A percentile compares a stretch with the other conserved stretches of the same genome.
These are phyloP conservation scores for Tardiomyces blankii DNA, from an alignment of 1,139 yeast genomes.

Conservation along the genomic window DNA sequence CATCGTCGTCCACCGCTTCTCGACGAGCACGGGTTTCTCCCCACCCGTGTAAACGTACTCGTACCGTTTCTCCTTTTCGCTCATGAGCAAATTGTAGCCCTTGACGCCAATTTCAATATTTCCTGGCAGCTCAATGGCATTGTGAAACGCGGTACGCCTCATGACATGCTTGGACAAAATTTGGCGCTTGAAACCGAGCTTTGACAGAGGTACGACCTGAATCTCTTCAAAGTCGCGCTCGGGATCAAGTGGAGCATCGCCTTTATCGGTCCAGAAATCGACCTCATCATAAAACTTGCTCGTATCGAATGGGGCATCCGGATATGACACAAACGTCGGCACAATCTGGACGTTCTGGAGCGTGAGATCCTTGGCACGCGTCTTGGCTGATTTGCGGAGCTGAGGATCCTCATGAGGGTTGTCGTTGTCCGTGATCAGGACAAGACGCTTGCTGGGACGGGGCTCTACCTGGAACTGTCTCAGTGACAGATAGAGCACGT, in stretches of 20 bases:
- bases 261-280: slow-evolving; percentile 1
- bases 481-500: slow-evolving; percentile 19
- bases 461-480: slow-evolving; percentile 13
- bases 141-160: slow-evolving; percentile 50
- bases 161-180: slow-evolving; percentile 50
- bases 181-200: slow-evolving; percentile 34
- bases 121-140: slow-evolving; percentile 43
- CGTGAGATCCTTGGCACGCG: slow-evolving; percentile 43
- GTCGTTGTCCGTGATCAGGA: slow-evolving; percentile 53
- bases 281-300: slow-evolving; percentile 44
- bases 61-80: slow-evolving; percentile 38
- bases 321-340: slow-evolving; percentile 50
- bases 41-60: slow-evolving; percentile 41
- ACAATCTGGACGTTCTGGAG: slow-evolving; percentile 35
- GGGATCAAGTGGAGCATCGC: not conserved
- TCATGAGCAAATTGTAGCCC: slow-evolving; percentile 57
- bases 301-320: slow-evolving; percentile 35
- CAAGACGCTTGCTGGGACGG: slow-evolving; percentile 23
- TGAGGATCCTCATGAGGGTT: slow-evolving; percentile 33
- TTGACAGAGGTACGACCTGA: slow-evolving; percentile 13
- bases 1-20: slow-evolving; percentile 33
- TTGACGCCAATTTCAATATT: slow-evolving; percentile 51
- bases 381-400: slow-evolving; percentile 35
- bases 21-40: slow-evolving; percentile 43
- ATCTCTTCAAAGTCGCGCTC: slow-evolving; percentile 7